Base-by-base conservation (phyloP, 148 eudicot genomes). In the Silene conica region DNA sequence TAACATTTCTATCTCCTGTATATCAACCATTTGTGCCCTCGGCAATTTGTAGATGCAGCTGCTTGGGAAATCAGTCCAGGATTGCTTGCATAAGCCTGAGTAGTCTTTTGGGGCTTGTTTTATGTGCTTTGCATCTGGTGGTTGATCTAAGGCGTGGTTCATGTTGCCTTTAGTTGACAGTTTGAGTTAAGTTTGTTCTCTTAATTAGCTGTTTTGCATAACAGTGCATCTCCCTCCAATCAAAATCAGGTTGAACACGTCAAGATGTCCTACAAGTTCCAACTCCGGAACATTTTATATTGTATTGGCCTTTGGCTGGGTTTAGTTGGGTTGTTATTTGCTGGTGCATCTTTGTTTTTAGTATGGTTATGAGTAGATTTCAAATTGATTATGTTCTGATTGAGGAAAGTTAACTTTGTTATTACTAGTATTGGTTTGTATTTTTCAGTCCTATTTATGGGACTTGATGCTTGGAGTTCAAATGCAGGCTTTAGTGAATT, bases 1-100 rank as follows among this genome's bases (percentile, higher is more conserved):
- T 94, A 83, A 68, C 61, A 10, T 16, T 45, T 57, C 60, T n/a
- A 54, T 34, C 64, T 16, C 19, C 34, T 58, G 28, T 13, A 46
- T 65, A 64, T 66, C 57, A 43, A 65, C 14, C 22, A 34, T 65
- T 34, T 63, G 20, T 15, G 20, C 16, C 1, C n/a, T 66, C 25
- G 11, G 34, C 68, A 63, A 23, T 61, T 2, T 22, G 3, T 26
- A 63, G 38, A 34, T 26, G n/a, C 66, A 11, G 28, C 15, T 63
- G 38, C 41, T 23, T 59, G 63, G 66, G 38, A 63, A 25, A 0
- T 63, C 66, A 63, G 66, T 41, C 9, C 38, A 63, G 38, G 66
- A 15, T 18, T 63, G 66, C n/a, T 25, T 21, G 12, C 3, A 3
- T 21, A 63, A 63, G 66, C 31, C 66, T 20, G 7, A 3, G 19